These are phyloP conservation scores for Tilletia caries DNA, from an alignment of 1,284 basidiomycete genomes.

Conservation along the genomic window DNA sequence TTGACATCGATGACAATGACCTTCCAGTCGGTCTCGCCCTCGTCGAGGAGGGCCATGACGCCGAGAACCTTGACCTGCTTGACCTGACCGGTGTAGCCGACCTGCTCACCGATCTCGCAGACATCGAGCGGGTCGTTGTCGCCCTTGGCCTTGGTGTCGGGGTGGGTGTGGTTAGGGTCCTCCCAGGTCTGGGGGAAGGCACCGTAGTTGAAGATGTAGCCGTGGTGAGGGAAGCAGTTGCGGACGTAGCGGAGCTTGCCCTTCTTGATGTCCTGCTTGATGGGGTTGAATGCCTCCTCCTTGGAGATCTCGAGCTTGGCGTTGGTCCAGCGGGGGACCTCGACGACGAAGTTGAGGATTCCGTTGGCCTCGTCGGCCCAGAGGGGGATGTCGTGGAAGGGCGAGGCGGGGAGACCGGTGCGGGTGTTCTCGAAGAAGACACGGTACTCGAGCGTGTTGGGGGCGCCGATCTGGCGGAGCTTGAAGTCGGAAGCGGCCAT, in stretches of 20 bases:
- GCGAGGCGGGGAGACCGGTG: slow-evolving; percentile 46
- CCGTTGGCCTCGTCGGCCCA: slow-evolving; percentile 52
- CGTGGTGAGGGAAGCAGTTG: slow-evolving; percentile 99
- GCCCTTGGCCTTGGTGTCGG: slow-evolving; percentile 97
- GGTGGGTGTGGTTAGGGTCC: slow-evolving; percentile 79
- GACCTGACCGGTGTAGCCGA: slow-evolving; percentile 94
- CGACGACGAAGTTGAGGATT: slow-evolving; percentile 65
- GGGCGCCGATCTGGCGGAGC: slow-evolving; percentile 75
- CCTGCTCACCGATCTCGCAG: slow-evolving; percentile 98
- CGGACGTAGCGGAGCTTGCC: slow-evolving; percentile 94
- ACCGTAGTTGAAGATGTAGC: slow-evolving; percentile 62
- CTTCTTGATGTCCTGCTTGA: slow-evolving; percentile 97
- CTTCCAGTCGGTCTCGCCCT: slow-evolving; percentile 53
- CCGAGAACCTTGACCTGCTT: slow-evolving; percentile 99
- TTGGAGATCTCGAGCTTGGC: slow-evolving; percentile 96
- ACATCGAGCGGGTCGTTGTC: slow-evolving; percentile 99
- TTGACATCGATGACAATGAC: slow-evolving; percentile 80
- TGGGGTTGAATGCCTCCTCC: slow-evolving; percentile 95
- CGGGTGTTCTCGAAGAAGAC: slow-evolving; percentile 72
- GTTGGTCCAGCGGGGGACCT: slow-evolving; percentile 99
- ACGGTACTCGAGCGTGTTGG: slow-evolving; percentile 93
- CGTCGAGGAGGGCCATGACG: slow-evolving; percentile 82
- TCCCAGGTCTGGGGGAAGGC: slow-evolving; percentile 99
- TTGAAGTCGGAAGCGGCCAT: slow-evolving; percentile 58
- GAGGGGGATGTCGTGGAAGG: slow-evolving; percentile 53